Base-by-base conservation (phyloP, 352 stramenopile genomes). In the Globisporangium okanoganense region DNA sequence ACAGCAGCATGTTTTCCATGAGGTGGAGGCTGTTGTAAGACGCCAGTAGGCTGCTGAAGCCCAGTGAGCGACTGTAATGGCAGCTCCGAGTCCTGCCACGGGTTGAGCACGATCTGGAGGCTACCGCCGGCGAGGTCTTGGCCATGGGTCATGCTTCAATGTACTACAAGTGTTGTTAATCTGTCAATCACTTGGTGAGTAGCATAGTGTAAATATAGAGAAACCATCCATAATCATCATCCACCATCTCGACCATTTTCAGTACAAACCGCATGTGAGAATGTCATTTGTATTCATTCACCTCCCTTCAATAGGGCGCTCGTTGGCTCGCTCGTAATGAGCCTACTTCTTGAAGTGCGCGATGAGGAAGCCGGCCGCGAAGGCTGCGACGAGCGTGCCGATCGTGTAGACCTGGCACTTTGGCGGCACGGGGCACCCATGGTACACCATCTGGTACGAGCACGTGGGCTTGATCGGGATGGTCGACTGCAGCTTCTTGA, bases 401-500 rank as follows among this genome's bases (percentile, higher is more conserved):
- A 92, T 68, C 3, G 83, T 84, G 57, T 77, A 88, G 31, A 90
- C 51, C 62, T 88, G 83, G 67, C 80, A 90, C 65, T 76, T 81
- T n/a, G 77, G 69, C 13, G 83, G 83, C 48, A 90, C 76, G 5
- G 79, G 77, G 69, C 82, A 90, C 20, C 81, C 77, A 49, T 82
- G 78, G 66, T 76, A 83, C 5, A 72, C 61, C 18, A 61, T 73
- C 3, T 54, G 45, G 48, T 76, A 83, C 54, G 57, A 69, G 60
- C 78, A 82, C 10, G 62, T 56, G 14, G 82, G 79, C 58, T 70
- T 78, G 54, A 90, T 24, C 1, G 79, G 73, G 54, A 92, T 88
- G 36, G 52, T 65, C 24, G 57, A 47, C 50, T 82, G 56, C n/a
- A 90, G 69, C 57, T 76, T 70, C 65, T 79, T 81, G 69, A 87